Evolutionary conservation across 305 asterid genomes (phyloP), one percentile per base, ranked within the genome.

Genomic region (Lippia alba): DNA sequence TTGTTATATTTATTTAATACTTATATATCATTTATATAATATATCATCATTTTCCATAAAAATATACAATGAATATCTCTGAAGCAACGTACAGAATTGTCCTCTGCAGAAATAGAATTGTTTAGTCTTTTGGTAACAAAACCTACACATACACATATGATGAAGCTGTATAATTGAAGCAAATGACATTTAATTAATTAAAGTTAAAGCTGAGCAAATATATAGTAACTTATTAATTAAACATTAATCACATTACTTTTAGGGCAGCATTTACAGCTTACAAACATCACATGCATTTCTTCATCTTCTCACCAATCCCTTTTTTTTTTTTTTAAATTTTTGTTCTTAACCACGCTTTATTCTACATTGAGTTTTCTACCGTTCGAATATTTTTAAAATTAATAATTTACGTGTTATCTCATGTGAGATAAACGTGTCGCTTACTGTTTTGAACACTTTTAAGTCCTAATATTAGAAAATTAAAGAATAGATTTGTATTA

Each of bases 71-170:
- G 16, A 32, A 34, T 32, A 53, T 32, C 16, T 16, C 64, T 46
- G 58, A 61, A 49, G 10, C 69, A 61, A 41, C 14, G 67, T 65
- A 40, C 69, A 71, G 61, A 53, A 54, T 70, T 78, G 61, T 69
- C 69, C 74, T 76, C 75, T 59, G 73, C 79, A 40, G 55, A 34
- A 15, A 24, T 65, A 34, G 45, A 6, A 62, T 68, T 65, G n/a
- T 64, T 76, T 69, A 67, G 46, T 57, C 30, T 24, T 40, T 40
- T 14, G 67, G 46, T 45, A 62, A 36, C 71, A 72, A 40, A 11
- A 45, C 7, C 8, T 17, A 17, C 59, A 5, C 19, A 17, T 54
- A 17, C 19, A 53, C 18, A 19, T 18, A 20, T 7, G 60, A 61
- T 60, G 61, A 51, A 46, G 39, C 49, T 45, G 30, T 61, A 63